A percentile compares a stretch with the other conserved stretches of the same genome.
Evolutionary conservation across 495 filamentous ascomycete species (phyloP).

Genomic region (Monascus purpureus): DNA sequence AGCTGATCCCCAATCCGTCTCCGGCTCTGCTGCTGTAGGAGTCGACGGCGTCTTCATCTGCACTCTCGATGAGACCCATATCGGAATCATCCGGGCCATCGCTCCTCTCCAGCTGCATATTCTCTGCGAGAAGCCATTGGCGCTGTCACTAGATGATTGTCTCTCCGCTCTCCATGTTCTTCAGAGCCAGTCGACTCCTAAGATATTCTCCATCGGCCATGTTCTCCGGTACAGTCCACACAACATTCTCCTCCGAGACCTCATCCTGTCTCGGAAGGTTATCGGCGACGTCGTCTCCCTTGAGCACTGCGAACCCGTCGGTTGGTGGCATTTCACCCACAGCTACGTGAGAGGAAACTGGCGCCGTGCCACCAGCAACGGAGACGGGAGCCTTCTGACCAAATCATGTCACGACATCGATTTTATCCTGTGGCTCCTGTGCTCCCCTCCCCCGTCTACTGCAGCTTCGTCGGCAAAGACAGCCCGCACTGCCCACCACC

Average conservation of each 20-base stretch:
- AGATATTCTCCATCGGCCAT: slow-evolving; percentile 65
- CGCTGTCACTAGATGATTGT: slow-evolving; percentile 63
- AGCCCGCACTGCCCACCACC: slow-evolving; percentile 48
- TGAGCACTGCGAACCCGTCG: slow-evolving; percentile 86
- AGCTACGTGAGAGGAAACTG: slow-evolving; percentile 91
- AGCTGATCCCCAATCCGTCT: neutral
- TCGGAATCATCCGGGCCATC: slow-evolving; percentile 57
- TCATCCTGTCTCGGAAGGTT: slow-evolving; percentile 50
- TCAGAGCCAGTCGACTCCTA: slow-evolving; percentile 1
- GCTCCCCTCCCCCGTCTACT: slow-evolving; percentile 15
- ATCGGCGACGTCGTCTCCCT: slow-evolving; percentile 82
- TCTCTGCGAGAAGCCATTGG: slow-evolving; percentile 90
- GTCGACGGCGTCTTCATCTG: slow-evolving; percentile 80
- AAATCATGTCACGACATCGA: slow-evolving; percentile 95
- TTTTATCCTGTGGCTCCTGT: slow-evolving; percentile 68
- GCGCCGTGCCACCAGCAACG: slow-evolving; percentile 52
- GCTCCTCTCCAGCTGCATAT: slow-evolving; percentile 61
- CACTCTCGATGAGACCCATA: slow-evolving; percentile 77
- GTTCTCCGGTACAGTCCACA: slow-evolving; percentile 79
- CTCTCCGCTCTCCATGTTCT: slow-evolving; percentile 53
- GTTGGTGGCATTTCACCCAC: slow-evolving; percentile 93
- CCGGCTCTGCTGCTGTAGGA: slow-evolving; percentile 3
- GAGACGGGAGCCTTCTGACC: slow-evolving; percentile 54
- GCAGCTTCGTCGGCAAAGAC: slow-evolving; percentile 2
- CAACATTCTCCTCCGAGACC: slow-evolving; percentile 67